These are phyloP conservation scores for Bacidia rubella DNA, from an alignment of 495 filamentous ascomycete genomes.

Conservation along the genomic window DNA sequence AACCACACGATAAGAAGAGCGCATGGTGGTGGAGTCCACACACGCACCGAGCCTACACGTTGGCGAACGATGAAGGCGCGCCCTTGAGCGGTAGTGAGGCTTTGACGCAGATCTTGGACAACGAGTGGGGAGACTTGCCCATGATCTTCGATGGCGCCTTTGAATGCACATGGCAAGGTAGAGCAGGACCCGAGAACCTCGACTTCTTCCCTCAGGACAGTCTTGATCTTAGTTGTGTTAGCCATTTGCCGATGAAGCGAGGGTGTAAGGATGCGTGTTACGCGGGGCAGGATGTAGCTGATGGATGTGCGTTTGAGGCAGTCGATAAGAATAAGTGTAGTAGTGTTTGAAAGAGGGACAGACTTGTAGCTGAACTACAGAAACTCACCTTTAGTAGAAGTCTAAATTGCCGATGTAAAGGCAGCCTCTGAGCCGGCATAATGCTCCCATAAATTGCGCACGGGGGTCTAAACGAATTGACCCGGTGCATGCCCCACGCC, in stretches of 20 bases:
- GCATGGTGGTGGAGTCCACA: neutral
- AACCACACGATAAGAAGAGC: neutral
- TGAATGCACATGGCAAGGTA: slow-evolving; percentile 14
- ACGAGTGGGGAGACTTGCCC: slow-evolving; percentile 8
- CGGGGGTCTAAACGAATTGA: no score
- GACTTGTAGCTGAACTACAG: no score
- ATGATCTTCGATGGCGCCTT: slow-evolving; percentile 15
- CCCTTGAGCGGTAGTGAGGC: no score
- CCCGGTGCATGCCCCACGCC: no score
- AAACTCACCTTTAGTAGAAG: no score
- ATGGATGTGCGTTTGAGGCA: no score
- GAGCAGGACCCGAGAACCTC: slow-evolving; percentile 1
- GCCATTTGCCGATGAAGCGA: slow-evolving; percentile 7
- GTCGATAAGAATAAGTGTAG: no score
- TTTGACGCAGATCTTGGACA: slow-evolving; percentile 5
- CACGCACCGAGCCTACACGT: neutral
- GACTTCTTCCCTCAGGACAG: slow-evolving; percentile 3
- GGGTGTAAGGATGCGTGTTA: slow-evolving; percentile 5
- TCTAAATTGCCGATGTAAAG: no score
- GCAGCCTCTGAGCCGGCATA: no score
- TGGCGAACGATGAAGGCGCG: slow-evolving; percentile 2
- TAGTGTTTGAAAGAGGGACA: no score
- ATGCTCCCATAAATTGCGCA: no score
- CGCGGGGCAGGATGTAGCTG: no score
- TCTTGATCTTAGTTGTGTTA: slow-evolving; percentile 12